Evolutionary conservation across 345 rosid genomes (phyloP).

Genomic region (Eucalyptus erythrocorys): DNA sequence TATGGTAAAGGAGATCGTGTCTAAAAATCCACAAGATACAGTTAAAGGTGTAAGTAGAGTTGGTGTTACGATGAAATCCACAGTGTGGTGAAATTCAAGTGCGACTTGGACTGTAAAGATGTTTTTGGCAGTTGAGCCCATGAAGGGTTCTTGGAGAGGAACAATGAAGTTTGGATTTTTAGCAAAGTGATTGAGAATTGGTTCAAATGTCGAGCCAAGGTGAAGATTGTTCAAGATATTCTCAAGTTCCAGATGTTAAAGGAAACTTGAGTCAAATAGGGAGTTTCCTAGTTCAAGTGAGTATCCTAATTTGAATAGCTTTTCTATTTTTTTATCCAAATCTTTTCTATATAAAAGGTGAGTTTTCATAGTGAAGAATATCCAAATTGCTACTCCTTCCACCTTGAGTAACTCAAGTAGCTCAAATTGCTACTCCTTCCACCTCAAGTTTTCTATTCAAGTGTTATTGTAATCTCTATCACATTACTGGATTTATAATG

Average conservation of each 20-base stretch:
- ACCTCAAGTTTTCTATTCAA: too few species aligned
- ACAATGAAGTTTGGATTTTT: rapidly evolving
- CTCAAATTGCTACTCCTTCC: too few species aligned
- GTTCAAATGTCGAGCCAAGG: neutral
- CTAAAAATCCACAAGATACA: neutral
- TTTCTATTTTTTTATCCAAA: neutral
- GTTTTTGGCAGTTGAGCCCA: neutral
- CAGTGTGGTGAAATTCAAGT: too few species aligned
- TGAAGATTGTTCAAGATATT: neutral
- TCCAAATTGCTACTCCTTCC: neutral
- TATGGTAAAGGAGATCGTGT: neutral
- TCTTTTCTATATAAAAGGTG: neutral
- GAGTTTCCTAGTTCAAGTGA: rapidly evolving
- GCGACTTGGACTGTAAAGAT: too few species aligned
- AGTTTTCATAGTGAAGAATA: neutral
- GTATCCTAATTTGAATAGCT: neutral
- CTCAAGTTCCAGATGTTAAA: neutral
- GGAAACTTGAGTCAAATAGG: neutral
- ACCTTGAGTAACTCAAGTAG: too few species aligned
- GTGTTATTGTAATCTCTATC: too few species aligned
- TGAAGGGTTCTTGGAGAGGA: too few species aligned
- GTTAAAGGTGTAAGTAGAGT: neutral
- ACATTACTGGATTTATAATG: neutral
- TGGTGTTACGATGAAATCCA: neutral
- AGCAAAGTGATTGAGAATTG: neutral